phyloP scores from a whole-genome alignment of 2,329 filamentous ascomycete genomes.

The Xylariaceae sp. region DNA sequence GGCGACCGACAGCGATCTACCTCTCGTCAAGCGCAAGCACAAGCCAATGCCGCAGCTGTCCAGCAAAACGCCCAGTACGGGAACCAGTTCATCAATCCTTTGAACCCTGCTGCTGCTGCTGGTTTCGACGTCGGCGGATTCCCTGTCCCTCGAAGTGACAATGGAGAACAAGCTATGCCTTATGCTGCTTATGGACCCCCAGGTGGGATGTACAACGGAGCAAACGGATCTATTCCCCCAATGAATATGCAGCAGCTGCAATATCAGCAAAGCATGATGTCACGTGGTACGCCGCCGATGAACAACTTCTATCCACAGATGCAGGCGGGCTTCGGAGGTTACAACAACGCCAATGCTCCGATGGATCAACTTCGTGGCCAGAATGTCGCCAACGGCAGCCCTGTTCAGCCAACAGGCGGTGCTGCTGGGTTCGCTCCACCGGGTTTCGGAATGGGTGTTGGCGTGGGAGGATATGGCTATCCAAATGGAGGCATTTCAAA shows the following conservation, averaged over 20 bases:
- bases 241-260: slow-evolving; percentile 53
- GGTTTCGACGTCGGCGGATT: slow-evolving; percentile 50
- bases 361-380: slow-evolving; percentile 56
- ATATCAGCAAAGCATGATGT: slow-evolving; percentile 57
- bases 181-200: slow-evolving; percentile 51
- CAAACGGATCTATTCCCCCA: slow-evolving; percentile 43
- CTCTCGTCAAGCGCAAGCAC: slow-evolving; percentile 47
- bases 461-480: slow-evolving; percentile 36
- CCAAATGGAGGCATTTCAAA: slow-evolving; percentile 41
- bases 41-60: slow-evolving; percentile 24
- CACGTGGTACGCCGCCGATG: slow-evolving; percentile 49
- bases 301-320: slow-evolving; percentile 55
- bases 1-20: slow-evolving; percentile 53
- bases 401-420: slow-evolving; percentile 43
- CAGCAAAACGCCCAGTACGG: slow-evolving; percentile 38
- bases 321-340: slow-evolving; percentile 54
- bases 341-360: slow-evolving; percentile 43
- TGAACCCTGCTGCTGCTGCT: slow-evolving; percentile 38
- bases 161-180: slow-evolving; percentile 46
- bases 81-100: slow-evolving; percentile 52
- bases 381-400: slow-evolving; percentile 47
- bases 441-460: slow-evolving; percentile 30
- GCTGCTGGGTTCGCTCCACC: slow-evolving; percentile 30
- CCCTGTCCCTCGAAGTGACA: slow-evolving; percentile 49
- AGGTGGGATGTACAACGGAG: slow-evolving; percentile 48